Percentiles rank a stretch among this genome's conserved stretches.
These are phyloP conservation scores for Colletotrichum costaricense DNA, from an alignment of 2,329 filamentous ascomycete species.

Conservation along the genomic window DNA sequence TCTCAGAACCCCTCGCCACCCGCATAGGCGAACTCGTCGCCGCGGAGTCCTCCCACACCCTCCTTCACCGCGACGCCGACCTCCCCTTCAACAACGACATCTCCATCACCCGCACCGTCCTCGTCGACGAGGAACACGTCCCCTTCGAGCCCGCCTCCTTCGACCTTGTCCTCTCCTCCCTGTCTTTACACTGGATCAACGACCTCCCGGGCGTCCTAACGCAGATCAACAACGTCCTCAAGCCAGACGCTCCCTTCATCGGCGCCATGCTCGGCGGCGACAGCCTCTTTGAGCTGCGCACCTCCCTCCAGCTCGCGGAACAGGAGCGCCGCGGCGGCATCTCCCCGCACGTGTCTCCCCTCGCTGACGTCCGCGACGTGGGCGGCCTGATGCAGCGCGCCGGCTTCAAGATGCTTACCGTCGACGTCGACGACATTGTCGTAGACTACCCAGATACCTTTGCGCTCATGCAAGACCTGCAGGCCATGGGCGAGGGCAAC, in stretches of 20 bases:
- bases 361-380: constrained; percentile 92
- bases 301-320: constrained; percentile 92
- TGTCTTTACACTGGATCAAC: constrained; percentile 97
- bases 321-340: constrained; percentile 92
- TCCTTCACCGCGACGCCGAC: constrained; percentile 84
- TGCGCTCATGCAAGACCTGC: constrained; percentile 91
- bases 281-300: constrained; percentile 91
- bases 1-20: constrained; percentile 73
- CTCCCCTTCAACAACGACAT: constrained; percentile 80
- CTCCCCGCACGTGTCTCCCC: constrained; percentile 87
- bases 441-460: constrained; percentile 94
- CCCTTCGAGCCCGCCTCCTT: constrained; percentile 83
- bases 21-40: constrained; percentile 82
- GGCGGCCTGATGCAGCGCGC: constrained; percentile 87
- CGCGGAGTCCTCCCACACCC: constrained; percentile 80
- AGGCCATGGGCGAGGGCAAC: constrained; percentile 96
- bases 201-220: constrained; percentile 87
- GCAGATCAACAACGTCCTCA: constrained; percentile 87
- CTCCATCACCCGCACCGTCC: constrained; percentile 77
- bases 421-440: constrained; percentile 97
- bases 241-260: constrained; percentile 91
- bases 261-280: constrained; percentile 98
- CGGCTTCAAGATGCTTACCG: constrained; percentile 94
- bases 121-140: constrained; percentile 81
- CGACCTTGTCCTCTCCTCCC: constrained; percentile 88